Conservation (phyloP, 805 yeast species). For the Lachancea meyersii region DNA sequence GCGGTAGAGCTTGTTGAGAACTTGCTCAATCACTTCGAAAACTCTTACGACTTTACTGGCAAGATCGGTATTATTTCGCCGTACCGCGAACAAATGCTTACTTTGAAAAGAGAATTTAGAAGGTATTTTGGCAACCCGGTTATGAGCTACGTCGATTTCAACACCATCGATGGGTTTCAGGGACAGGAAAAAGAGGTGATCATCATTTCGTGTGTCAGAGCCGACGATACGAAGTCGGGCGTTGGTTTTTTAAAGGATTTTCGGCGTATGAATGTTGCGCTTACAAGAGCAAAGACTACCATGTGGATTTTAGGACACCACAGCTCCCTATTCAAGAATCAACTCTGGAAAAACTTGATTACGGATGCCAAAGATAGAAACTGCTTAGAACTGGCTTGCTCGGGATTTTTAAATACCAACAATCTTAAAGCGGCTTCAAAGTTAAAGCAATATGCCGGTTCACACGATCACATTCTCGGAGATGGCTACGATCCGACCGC, state of each 20-base stretch:
- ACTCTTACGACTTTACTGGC: conserved; percentile 49
- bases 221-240: conserved; percentile 48
- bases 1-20: conserved; percentile 61
- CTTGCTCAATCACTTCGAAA: conserved; percentile 45
- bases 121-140: conserved; percentile 58
- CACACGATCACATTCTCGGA: conserved; percentile 9
- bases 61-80: conserved; percentile 91
- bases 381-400: conserved; percentile 23
- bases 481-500: conserved; percentile 12
- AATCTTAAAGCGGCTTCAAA: conserved; percentile 15
- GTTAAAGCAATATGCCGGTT: conserved; percentile 12
- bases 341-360: conserved; percentile 68
- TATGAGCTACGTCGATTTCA: conserved; percentile 67
- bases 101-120: conserved; percentile 51
- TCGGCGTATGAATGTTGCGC: conserved; percentile 94
- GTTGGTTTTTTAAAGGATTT: conserved; percentile 89
- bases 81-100: conserved; percentile 76
- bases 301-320: conserved; percentile 87
- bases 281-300: conserved; percentile 88
- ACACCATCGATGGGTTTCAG: conserved; percentile 96
- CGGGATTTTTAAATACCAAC: conserved; percentile 24
- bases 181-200: conserved; percentile 96
- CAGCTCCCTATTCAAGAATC: conserved; percentile 55
- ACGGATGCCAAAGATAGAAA: conserved; percentile 54
- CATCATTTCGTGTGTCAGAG: conserved; percentile 92